These are phyloP conservation scores for Phoenix dactylifera DNA, from an alignment of 176 grass and related monocot species.

Conservation along the genomic window DNA sequence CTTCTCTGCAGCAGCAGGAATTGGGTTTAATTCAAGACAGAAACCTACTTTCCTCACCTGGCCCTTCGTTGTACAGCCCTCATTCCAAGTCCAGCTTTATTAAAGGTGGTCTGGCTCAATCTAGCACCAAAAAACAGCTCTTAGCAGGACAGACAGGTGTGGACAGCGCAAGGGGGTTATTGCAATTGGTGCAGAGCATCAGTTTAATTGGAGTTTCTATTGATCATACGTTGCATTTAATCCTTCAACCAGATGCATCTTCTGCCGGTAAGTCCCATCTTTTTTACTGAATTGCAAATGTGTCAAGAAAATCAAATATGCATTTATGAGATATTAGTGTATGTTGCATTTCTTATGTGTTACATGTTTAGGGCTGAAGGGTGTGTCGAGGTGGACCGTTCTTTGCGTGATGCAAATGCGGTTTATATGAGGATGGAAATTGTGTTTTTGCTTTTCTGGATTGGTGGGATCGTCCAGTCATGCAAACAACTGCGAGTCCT, in stretches of 20 bases:
- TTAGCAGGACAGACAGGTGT: constrained; percentile 54
- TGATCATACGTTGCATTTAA: constrained; percentile 75
- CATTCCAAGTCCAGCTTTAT: constrained; percentile 84
- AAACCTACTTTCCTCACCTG: constrained; percentile 72
- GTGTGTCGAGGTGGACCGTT: too few species aligned
- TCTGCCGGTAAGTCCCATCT: constrained; percentile 36
- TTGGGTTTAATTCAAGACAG: constrained; percentile 78
- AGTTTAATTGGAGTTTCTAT: constrained; percentile 72
- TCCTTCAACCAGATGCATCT: constrained; percentile 61
- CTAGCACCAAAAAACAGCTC: constrained; percentile 75
- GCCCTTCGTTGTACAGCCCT: constrained; percentile 57
- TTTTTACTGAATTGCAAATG: too few species aligned
- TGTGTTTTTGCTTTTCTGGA: too few species aligned
- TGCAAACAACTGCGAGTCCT: too few species aligned
- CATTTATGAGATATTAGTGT: too few species aligned
- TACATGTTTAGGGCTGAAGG: too few species aligned
- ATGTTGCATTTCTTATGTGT: too few species aligned
- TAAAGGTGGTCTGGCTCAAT: constrained; percentile 52
- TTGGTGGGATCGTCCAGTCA: too few species aligned
- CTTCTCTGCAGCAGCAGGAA: constrained; percentile 66
- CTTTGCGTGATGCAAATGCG: too few species aligned
- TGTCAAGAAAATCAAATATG: too few species aligned
- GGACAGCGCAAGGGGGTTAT: constrained; percentile 55
- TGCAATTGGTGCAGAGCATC: constrained; percentile 88
- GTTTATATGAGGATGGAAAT: too few species aligned